Base-by-base conservation (phyloP, 2,329 filamentous ascomycete species). In the Dryadomyces sulphureus region DNA sequence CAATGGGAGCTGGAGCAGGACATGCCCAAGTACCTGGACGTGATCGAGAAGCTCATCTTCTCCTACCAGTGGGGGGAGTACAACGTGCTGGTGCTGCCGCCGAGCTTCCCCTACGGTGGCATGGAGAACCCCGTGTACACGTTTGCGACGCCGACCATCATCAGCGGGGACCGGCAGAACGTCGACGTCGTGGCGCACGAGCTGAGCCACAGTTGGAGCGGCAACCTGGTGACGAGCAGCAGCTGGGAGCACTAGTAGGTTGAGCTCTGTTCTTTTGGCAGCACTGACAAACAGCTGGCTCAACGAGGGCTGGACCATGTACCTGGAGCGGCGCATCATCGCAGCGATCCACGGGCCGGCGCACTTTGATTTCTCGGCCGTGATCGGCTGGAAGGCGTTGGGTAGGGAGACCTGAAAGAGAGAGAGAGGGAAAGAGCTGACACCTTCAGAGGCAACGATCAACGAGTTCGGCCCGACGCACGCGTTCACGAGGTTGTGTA, bases 101-200 rank as follows among this genome's bases (percentile, higher is more conserved):
- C 87, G 1, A 90, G 84, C 54, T 96, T 94, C 61, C 87, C 87
- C 0, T 93, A 92, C 56, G 87, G 86, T 56, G 78, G 79, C 51
- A 88, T 88, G 83, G 88, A 94, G 62, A 94, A 95, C 59, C 89
- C 89, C 0, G 79, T 94, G 45, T 94, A 84, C 65, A 96, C 92
- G 0, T 96, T 94, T 60, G 90, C 89, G 1, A 96, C 92, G 1
- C 90, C 90, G 2, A 94, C 88, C 32, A 83, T 96, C 54, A 88
- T 98, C 58, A 92, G 84, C 48, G 90, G 90, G 41, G 84, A 90
- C 56, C 75, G 83, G 38, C 83, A 94, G 59, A 96, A 96, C 54
- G 78, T 96, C 19, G 90, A 96, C 60, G 90, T 96, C 19, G 94
- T 98, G 62, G 92, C 92, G 2, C 92, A 94, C 60, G 89, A 79